Conservation (phyloP, 345 rosid genomes). For the Schrenkiella parvula region DNA sequence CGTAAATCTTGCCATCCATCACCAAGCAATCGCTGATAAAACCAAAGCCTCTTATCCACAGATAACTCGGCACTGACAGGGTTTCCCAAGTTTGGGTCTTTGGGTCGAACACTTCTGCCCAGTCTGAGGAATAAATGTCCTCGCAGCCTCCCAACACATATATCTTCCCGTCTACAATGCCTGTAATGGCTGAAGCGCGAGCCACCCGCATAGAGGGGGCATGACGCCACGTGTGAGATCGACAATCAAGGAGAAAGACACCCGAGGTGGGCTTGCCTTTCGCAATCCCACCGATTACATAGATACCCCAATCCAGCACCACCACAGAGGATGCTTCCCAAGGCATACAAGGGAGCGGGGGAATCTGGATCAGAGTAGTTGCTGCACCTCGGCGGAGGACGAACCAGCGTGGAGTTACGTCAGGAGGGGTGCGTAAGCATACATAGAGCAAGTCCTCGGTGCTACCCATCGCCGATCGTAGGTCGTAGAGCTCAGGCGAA, state of each 20-base stretch:
- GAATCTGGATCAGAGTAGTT: no score
- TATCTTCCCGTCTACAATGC: neutral
- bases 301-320: neutral
- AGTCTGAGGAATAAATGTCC: neutral
- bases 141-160: neutral
- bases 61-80: neutral
- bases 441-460: no score
- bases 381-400: no score
- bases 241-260: neutral
- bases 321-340: neutral
- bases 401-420: no score
- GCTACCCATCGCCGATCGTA: no score
- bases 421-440: no score
- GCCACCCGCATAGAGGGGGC: neutral
- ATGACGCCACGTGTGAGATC: neutral
- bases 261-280: neutral
- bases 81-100: neutral
- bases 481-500: no score
- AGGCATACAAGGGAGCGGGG: no score
- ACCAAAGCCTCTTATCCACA: neutral
- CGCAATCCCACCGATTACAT: neutral
- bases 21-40: neutral
- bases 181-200: neutral
- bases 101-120: constrained; percentile 3
- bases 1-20: neutral